Evolutionary conservation across 257 asterid species (phyloP).

Genomic region (Ilex asprella): DNA sequence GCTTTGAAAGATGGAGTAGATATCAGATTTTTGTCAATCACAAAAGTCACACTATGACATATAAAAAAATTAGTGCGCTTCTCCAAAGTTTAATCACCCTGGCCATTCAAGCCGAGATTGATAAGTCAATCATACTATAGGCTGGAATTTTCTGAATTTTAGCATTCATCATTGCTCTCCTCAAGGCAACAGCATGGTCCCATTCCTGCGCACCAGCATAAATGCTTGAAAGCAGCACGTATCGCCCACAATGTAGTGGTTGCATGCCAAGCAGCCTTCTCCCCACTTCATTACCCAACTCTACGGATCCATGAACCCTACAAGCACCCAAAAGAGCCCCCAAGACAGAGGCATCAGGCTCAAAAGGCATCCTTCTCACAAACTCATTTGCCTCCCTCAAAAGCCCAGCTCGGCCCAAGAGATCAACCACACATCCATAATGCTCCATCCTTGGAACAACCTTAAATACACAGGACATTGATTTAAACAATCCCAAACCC

Average conservation of each 20-base stretch:
- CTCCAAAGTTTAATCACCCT: not conserved
- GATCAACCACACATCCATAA: conserved; percentile 88
- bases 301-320: conserved; percentile 62
- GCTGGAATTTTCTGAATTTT: conserved; percentile 74
- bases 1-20: not conserved
- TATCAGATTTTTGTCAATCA: not conserved
- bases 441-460: conserved; percentile 66
- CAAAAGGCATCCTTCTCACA: conserved; percentile 60
- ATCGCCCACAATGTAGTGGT: conserved; percentile 58
- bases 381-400: conserved; percentile 61
- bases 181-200: conserved; percentile 63
- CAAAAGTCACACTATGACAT: too few relatives aligned
- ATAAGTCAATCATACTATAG: conserved; percentile 37
- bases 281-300: conserved; percentile 67
- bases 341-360: conserved; percentile 70
- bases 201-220: conserved; percentile 71
- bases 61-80: too few relatives aligned
- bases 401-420: conserved; percentile 71
- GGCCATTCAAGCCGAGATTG: not conserved
- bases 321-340: conserved; percentile 88
- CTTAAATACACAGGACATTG: conserved; percentile 40
- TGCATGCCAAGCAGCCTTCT: conserved; percentile 42
- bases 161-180: conserved; percentile 58
- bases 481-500: conserved; percentile 49
- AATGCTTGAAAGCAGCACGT: conserved; percentile 63